Evolutionary conservation across 306 rosid species (phyloP).

Genomic region (Ceratonia siliqua): DNA sequence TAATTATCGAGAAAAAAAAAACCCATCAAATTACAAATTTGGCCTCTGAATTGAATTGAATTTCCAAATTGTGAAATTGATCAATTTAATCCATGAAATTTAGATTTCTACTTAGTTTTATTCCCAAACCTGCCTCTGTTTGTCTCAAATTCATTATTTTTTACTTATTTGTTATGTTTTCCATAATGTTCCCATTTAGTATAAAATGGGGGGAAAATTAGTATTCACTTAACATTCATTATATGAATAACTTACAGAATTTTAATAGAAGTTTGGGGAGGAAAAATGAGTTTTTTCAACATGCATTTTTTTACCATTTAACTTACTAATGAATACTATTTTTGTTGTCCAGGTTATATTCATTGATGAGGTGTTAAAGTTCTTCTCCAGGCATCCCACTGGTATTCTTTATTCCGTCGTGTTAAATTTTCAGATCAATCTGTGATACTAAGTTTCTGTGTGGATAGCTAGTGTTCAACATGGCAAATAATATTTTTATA

Average conservation of each 20-base stretch:
- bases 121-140: neutral
- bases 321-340: neutral
- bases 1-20: neutral
- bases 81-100: neutral
- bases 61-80: neutral
- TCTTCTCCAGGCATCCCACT: slow-evolving; percentile 77
- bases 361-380: slow-evolving; percentile 89
- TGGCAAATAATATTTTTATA: slow-evolving; percentile 15
- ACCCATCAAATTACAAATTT: neutral
- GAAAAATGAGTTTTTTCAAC: neutral
- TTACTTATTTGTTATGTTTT: neutral
- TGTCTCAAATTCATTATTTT: neutral
- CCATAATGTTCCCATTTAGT: neutral
- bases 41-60: neutral
- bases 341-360: slow-evolving; percentile 64
- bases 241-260: neutral
- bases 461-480: slow-evolving; percentile 19
- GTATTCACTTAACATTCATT: neutral
- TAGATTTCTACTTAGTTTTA: neutral
- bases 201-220: neutral
- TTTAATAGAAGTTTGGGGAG: neutral
- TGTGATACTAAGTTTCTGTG: slow-evolving; percentile 6
- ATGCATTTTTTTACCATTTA: neutral
- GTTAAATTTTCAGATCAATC: slow-evolving; percentile 27
- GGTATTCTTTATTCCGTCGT: slow-evolving; percentile 52